phyloP scores from a whole-genome alignment of 2,329 filamentous ascomycete species.

The Sporothrix dimorphospora region DNA sequence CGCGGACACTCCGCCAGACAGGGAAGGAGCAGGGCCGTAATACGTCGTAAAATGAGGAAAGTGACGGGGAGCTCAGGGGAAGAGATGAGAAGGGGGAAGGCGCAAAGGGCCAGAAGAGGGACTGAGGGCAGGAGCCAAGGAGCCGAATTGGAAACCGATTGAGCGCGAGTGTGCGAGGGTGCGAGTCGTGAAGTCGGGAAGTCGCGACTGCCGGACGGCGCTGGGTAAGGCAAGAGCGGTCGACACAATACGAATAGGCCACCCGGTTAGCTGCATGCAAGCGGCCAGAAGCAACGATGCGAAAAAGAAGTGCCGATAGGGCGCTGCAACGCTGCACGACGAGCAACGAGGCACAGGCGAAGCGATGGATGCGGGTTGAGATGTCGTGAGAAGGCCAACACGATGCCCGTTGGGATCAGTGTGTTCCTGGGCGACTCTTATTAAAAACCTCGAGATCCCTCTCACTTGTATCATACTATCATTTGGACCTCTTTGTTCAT shows the following conservation, averaged over 20 bases:
- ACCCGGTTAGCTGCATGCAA: slow-evolving; percentile 14
- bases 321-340: slow-evolving; percentile 18
- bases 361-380: background rate
- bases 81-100: background rate
- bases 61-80: background rate
- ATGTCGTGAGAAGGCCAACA: background rate
- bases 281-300: background rate
- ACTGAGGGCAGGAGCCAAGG: background rate
- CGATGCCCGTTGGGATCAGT: background rate
- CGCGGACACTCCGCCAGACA: slow-evolving; percentile 6
- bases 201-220: background rate
- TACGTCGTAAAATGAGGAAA: background rate
- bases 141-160: slow-evolving; percentile 17
- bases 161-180: background rate
- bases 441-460: too few relatives aligned
- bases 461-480: background rate
- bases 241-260: background rate
- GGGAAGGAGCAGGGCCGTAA: background rate
- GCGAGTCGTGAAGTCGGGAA: background rate
- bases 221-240: background rate
- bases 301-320: background rate
- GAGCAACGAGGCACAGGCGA: background rate
- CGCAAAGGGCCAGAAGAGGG: background rate
- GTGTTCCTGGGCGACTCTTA: background rate
- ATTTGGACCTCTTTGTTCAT: background rate